A percentile compares a stretch with the other conserved stretches of the same genome.
phyloP scores from a whole-genome alignment of 129 eudicot species.

The Lactuca sativa region DNA sequence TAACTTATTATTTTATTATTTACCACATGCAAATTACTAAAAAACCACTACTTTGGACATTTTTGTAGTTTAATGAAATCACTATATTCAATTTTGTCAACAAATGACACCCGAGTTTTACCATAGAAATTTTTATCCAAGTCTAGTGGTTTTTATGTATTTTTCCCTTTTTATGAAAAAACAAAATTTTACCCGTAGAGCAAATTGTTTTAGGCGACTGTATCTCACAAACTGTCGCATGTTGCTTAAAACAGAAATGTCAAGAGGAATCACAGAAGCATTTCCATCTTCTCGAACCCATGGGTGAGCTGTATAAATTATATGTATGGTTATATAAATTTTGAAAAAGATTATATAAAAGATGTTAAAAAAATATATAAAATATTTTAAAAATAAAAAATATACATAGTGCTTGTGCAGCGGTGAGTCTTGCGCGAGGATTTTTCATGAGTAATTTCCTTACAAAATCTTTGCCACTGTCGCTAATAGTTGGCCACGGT shows the following conservation, averaged over 20 bases:
- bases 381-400: neutral
- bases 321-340: conserved; percentile 2
- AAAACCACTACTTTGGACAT: too few relatives aligned
- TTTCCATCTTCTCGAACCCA: conserved; percentile 97
- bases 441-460: conserved; percentile 80
- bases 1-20: neutral
- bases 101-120: too few relatives aligned
- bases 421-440: conserved; percentile 96
- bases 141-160: too few relatives aligned
- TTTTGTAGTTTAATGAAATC: too few relatives aligned
- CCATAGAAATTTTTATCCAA: too few relatives aligned
- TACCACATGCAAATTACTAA: neutral
- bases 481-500: conserved; percentile 89
- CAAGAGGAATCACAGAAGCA: conserved; percentile 91
- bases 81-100: too few relatives aligned
- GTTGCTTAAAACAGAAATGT: conserved; percentile 77
- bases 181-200: conserved; percentile 50
- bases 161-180: neutral
- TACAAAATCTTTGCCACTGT: conserved; percentile 86
- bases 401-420: conserved; percentile 89
- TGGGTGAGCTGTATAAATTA: conserved; percentile 67
- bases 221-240: conserved; percentile 93
- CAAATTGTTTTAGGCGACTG: conserved; percentile 86
- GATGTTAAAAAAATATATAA: neutral
- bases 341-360: neutral